Conservation (phyloP, 1,284 basidiomycete genomes). For the Leccinum idahoense region DNA sequence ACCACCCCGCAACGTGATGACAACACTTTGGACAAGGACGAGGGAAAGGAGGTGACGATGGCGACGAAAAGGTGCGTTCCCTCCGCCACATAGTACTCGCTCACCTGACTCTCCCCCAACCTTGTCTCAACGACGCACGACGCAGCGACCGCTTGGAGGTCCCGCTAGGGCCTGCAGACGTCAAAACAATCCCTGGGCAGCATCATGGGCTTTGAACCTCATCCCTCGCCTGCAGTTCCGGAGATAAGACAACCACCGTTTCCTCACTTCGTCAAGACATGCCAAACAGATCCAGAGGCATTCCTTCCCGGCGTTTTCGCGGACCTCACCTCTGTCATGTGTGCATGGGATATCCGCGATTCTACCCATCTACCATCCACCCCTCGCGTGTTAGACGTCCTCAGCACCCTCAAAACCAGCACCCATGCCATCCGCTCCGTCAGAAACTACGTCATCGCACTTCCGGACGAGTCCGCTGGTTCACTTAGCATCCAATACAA, state of each 20-base stretch:
- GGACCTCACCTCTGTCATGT: slow-evolving; percentile 58
- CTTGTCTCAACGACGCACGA: no score
- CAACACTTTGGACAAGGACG: no score
- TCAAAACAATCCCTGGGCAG: no score
- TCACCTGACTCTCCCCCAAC: no score
- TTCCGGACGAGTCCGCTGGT: slow-evolving; percentile 66
- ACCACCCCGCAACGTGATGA: no score
- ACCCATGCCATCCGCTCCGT: slow-evolving; percentile 75
- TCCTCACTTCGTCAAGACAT: slow-evolving; percentile 53
- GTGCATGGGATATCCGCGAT: slow-evolving; percentile 46
- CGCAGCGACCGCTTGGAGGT: slow-evolving; percentile 54
- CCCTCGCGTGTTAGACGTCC: slow-evolving; percentile 43
- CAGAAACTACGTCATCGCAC: slow-evolving; percentile 73
- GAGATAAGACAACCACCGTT: no score
- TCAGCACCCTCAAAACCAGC: slow-evolving; percentile 65
- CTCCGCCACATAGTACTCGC: no score
- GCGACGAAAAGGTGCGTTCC: no score
- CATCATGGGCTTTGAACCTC: no score
- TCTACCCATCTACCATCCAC: slow-evolving; percentile 2
- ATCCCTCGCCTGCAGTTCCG: no score
- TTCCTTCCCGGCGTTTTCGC: slow-evolving; percentile 67
- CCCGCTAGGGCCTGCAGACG: no score
- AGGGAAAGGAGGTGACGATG: no score
- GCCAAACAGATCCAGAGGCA: slow-evolving; percentile 67
- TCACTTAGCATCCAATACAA: slow-evolving; percentile 49